A percentile compares a stretch with the other conserved stretches of the same genome.
Evolutionary conservation across 176 grass and related monocot genomes (phyloP).

Genomic region (Echinochloa phyllopogon): DNA sequence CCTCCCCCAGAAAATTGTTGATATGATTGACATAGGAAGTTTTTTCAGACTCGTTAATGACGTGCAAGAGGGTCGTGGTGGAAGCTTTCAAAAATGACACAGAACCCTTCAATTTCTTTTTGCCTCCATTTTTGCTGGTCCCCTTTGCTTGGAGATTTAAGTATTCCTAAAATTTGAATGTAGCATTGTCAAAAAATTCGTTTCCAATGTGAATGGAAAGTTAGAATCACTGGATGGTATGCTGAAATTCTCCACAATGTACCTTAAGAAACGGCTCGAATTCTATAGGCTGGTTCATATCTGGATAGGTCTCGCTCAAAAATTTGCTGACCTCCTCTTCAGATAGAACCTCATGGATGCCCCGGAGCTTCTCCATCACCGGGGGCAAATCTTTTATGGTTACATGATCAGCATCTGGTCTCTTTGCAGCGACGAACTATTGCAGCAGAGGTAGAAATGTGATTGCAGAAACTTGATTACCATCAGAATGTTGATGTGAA

Average conservation of each 20-base stretch:
- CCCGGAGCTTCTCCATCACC: constrained; percentile 80
- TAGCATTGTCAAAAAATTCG: not conserved
- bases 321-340: constrained; percentile 63
- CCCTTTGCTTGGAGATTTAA: constrained; percentile 75
- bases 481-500: not conserved
- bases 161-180: constrained; percentile 67
- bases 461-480: not conserved
- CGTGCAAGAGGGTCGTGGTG: constrained; percentile 89
- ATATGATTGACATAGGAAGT: constrained; percentile 92
- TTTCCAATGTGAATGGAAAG: not conserved
- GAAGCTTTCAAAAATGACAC: constrained; percentile 96
- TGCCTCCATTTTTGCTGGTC: constrained; percentile 61
- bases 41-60: constrained; percentile 94
- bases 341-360: constrained; percentile 72
- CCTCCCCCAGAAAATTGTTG: constrained; percentile 90
- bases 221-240: not conserved
- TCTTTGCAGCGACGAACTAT: constrained; percentile 63
- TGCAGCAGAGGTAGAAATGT: not conserved
- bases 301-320: constrained; percentile 65
- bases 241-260: constrained; percentile 2
- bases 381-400: constrained; percentile 73
- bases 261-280: constrained; percentile 95
- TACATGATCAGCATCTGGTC: constrained; percentile 52
- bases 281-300: constrained; percentile 71
- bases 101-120: constrained; percentile 71